Percentiles rank a stretch among this genome's conserved stretches.
phyloP scores from a whole-genome alignment of 441 rosid species.

The Breynia disticha region DNA sequence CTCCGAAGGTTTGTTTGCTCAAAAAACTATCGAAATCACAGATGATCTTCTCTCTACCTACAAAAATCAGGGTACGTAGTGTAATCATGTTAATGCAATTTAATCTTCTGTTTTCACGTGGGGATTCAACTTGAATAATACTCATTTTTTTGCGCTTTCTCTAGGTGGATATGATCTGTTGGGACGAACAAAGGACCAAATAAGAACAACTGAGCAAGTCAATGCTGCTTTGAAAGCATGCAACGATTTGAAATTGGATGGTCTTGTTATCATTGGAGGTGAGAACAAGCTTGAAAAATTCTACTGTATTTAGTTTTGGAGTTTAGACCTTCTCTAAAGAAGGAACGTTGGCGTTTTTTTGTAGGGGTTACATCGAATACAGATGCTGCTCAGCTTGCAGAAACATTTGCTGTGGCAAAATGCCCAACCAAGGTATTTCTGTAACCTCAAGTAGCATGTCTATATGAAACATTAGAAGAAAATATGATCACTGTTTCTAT shows the following conservation, averaged over 20 bases:
- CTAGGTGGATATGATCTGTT: constrained; percentile 97
- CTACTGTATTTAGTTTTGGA: neutral
- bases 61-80: constrained; percentile 80
- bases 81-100: constrained; percentile 9
- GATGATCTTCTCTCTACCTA: constrained; percentile 71
- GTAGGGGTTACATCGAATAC: constrained; percentile 95
- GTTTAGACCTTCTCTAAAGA: constrained; percentile 11
- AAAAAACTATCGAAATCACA: constrained; percentile 78
- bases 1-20: constrained; percentile 93
- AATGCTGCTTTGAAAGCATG: constrained; percentile 78
- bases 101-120: constrained; percentile 10
- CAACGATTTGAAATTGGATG: constrained; percentile 83
- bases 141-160: constrained; percentile 12
- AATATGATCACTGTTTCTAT: neutral
- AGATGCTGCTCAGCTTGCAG: constrained; percentile 99
- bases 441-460: neutral
- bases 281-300: constrained; percentile 13
- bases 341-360: constrained; percentile 18
- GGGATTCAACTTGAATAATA: constrained; percentile 11
- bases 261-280: constrained; percentile 98
- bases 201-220: constrained; percentile 92
- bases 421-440: constrained; percentile 77
- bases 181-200: constrained; percentile 97
- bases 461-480: too few relatives aligned
- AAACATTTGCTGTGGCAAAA: constrained; percentile 81